Conservation (phyloP, 2,329 filamentous ascomycete genomes). For the Microdochium paspali region DNA sequence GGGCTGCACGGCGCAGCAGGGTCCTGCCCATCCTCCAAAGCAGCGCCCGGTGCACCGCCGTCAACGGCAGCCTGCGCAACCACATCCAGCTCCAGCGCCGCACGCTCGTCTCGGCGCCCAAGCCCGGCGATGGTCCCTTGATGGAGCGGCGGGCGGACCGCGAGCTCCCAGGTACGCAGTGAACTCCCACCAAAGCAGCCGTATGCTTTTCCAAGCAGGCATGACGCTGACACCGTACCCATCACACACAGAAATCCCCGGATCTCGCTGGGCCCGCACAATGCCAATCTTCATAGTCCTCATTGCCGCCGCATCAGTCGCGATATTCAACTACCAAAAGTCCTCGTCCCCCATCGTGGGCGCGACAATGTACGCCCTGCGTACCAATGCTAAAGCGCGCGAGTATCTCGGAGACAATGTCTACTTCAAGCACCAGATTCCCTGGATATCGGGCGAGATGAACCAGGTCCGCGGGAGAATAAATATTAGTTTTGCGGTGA, state of each 20-base stretch:
- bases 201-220: neutral
- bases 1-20: neutral
- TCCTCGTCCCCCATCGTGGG: constrained; percentile 77
- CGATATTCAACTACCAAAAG: constrained; percentile 99
- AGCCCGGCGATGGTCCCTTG: constrained; percentile 50
- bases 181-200: neutral
- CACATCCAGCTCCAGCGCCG: constrained; percentile 20
- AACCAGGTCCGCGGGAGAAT: constrained; percentile 90
- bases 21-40: neutral
- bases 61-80: neutral
- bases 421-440: constrained; percentile 69
- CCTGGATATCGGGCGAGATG: constrained; percentile 79
- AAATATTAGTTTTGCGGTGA: constrained; percentile 78
- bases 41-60: neutral
- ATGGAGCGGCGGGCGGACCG: constrained; percentile 57
- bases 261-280: constrained; percentile 59
- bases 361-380: constrained; percentile 83
- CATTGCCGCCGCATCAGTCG: constrained; percentile 62
- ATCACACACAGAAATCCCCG: constrained; percentile 26
- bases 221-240: constrained; percentile 3
- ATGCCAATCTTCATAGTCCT: constrained; percentile 72
- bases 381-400: constrained; percentile 67
- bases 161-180: constrained; percentile 49
- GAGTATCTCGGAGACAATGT: constrained; percentile 78
- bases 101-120: constrained; percentile 45